These are phyloP conservation scores for Cucurbita ficifolia DNA, from an alignment of 306 rosid genomes.

Conservation along the genomic window DNA sequence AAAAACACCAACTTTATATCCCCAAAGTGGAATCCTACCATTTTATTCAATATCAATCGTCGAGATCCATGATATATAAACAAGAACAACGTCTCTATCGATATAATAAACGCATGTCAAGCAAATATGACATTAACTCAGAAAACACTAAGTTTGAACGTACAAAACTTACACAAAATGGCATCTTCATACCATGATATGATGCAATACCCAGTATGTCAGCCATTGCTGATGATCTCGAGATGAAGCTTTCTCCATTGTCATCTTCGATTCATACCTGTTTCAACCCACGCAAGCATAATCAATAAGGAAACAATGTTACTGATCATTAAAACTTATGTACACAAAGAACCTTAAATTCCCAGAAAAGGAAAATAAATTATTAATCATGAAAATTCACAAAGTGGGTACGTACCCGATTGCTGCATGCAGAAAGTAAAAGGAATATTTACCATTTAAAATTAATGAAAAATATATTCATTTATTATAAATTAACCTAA, in stretches of 20 bases:
- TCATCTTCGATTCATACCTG: slow-evolving; percentile 8
- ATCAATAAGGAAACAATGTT: background rate
- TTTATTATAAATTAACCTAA: too few species aligned
- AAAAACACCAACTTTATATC: slow-evolving; percentile 59
- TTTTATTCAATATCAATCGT: background rate
- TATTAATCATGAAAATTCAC: background rate
- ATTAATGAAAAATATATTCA: too few species aligned
- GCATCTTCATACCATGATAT: slow-evolving; percentile 37
- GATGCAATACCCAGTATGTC: slow-evolving; percentile 69
- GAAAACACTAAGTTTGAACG: too few species aligned
- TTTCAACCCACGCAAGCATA: background rate
- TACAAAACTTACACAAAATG: background rate
- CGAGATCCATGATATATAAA: too few species aligned
- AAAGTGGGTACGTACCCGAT: background rate
- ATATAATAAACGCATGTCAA: too few species aligned
- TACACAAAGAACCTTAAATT: too few species aligned
- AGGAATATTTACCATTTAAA: too few species aligned
- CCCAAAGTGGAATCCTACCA: slow-evolving; percentile 75
- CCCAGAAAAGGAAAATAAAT: too few species aligned
- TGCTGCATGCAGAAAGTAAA: background rate
- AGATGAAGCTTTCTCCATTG: slow-evolving; percentile 69
- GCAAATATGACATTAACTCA: too few species aligned
- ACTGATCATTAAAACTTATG: background rate
- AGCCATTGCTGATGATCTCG: slow-evolving; percentile 90
- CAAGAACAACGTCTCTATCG: too few species aligned